Conservation (phyloP, 352 stramenopile genomes). For the Phytopythium helicoides region DNA sequence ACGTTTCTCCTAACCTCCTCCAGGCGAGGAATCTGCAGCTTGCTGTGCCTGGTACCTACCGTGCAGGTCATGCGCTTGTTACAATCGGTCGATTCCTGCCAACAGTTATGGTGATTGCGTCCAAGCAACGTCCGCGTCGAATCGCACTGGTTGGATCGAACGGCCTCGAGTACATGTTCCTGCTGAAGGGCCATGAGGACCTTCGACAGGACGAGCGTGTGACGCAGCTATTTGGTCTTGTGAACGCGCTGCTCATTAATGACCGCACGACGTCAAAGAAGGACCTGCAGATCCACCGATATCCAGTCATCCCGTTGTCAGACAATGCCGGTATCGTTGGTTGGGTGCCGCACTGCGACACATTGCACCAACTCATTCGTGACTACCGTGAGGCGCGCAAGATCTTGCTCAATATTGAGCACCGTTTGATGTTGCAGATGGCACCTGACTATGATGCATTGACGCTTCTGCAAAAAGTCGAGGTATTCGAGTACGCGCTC, state of each 20-base stretch:
- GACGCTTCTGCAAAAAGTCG: constrained; percentile 97
- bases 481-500: constrained; percentile 95
- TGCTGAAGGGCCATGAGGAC: constrained; percentile 99
- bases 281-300: constrained; percentile 97
- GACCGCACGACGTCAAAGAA: constrained; percentile 96
- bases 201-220: constrained; percentile 98
- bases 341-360: constrained; percentile 98
- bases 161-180: constrained; percentile 97
- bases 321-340: constrained; percentile 98
- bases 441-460: constrained; percentile 95
- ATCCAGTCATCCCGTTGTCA: constrained; percentile 97
- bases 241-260: constrained; percentile 98
- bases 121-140: constrained; percentile 95
- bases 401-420: constrained; percentile 94
- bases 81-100: constrained; percentile 90
- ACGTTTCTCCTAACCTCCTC: constrained; percentile 94
- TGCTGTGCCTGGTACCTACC: constrained; percentile 93
- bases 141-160: constrained; percentile 97
- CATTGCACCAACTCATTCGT: constrained; percentile 96
- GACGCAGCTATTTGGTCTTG: constrained; percentile 99
- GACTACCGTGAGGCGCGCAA: constrained; percentile 91
- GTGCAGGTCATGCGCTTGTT: constrained; percentile 61
- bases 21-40: constrained; percentile 92
- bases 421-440: constrained; percentile 87
- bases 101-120: constrained; percentile 96